Evolutionary conservation across 306 rosid species (phyloP).

Genomic region (Cicer cuneatum): DNA sequence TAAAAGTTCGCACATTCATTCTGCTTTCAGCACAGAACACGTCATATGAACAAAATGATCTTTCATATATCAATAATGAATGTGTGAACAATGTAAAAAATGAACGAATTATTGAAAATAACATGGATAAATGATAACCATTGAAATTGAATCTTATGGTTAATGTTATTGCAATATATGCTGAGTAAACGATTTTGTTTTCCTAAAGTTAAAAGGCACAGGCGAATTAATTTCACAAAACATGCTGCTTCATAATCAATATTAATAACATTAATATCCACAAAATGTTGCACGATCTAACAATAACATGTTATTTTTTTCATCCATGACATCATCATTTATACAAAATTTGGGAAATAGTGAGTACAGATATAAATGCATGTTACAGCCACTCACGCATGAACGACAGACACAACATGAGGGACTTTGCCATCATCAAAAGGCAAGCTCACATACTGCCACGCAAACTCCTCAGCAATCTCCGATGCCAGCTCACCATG

Average conservation of each 20-base stretch:
- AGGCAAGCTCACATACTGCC: constrained; percentile 65
- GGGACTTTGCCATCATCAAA: constrained; percentile 75
- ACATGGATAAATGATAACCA: too few relatives aligned
- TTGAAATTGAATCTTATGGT: too few relatives aligned
- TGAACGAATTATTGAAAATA: too few relatives aligned
- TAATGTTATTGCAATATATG: too few relatives aligned
- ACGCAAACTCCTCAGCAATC: constrained; percentile 62
- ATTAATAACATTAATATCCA: not conserved
- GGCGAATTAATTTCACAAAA: not conserved
- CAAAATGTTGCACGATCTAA: not conserved
- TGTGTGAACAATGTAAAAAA: too few relatives aligned
- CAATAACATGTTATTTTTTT: not conserved
- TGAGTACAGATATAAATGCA: not conserved
- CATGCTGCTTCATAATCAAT: not conserved
- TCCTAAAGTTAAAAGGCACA: too few relatives aligned
- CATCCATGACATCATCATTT: not conserved
- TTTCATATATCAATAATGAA: too few relatives aligned
- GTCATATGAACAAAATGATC: not conserved
- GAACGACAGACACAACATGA: constrained; percentile 67
- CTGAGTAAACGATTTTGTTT: too few relatives aligned
- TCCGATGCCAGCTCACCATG: constrained; percentile 56
- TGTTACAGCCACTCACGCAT: constrained; percentile 16
- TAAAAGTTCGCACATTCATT: not conserved
- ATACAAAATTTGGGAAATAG: not conserved
- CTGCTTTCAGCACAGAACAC: not conserved